Evolutionary conservation across 1,284 basidiomycete species (phyloP).

Genomic region (Fomitopsis schrenkii): DNA sequence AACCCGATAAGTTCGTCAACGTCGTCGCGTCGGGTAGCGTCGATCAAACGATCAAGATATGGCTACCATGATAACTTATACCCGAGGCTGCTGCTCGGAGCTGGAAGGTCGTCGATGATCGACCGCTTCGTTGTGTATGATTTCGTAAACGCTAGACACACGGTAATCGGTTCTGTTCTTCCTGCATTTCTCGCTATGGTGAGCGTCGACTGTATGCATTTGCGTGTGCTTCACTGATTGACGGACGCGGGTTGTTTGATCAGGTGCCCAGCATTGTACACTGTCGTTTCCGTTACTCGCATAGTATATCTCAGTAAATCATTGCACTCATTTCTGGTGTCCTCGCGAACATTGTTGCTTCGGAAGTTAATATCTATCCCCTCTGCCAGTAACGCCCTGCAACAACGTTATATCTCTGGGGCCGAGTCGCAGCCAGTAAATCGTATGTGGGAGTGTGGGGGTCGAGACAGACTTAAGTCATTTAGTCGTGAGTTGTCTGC

Average conservation of each 20-base stretch:
- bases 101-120: not conserved
- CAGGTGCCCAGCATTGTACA: conserved; percentile 1
- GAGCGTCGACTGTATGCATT: not conserved
- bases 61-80: conserved; percentile 20
- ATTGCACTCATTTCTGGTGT: not conserved
- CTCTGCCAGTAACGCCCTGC: not conserved
- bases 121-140: not conserved
- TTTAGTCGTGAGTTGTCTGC: no score
- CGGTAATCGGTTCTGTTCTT: conserved; percentile 1
- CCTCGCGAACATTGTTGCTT: not conserved
- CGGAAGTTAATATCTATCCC: not conserved
- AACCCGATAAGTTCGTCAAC: conserved; percentile 43
- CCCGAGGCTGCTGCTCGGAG: not conserved
- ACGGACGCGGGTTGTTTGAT: not conserved
- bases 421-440: not conserved
- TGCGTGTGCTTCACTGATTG: no score
- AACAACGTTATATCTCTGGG: not conserved
- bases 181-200: not conserved
- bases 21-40: conserved; percentile 67
- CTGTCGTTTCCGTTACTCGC: conserved; percentile 2
- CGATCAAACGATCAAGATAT: conserved; percentile 44
- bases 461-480: no score
- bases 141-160: conserved; percentile 1
- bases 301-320: not conserved
- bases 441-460: no score